phyloP scores from a whole-genome alignment of 2,329 filamentous ascomycete species.

The Aspergillus awamori region DNA sequence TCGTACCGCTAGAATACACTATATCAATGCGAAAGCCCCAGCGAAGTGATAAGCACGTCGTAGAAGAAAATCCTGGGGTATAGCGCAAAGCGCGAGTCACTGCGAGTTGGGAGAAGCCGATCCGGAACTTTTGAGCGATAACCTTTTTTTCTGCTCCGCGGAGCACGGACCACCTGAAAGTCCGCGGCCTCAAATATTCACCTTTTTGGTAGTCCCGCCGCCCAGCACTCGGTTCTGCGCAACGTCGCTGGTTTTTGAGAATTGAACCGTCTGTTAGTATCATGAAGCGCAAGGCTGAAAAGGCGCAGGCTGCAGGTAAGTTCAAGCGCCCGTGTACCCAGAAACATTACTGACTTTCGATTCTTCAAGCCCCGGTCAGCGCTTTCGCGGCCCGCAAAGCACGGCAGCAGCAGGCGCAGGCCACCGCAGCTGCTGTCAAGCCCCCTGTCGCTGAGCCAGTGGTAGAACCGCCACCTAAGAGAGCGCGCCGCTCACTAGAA shows the following conservation, averaged over 20 bases:
- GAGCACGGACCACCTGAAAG: constrained; percentile 44
- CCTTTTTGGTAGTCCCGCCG: constrained; percentile 10
- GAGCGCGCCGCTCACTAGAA: constrained; percentile 33
- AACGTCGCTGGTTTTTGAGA: background rate
- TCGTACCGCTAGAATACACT: background rate
- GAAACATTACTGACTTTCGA: constrained; percentile 14
- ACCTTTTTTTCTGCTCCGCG: constrained; percentile 46
- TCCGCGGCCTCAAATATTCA: constrained; percentile 33
- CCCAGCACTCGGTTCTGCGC: constrained; percentile 4
- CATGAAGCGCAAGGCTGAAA: constrained; percentile 46
- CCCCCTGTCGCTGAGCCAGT: constrained; percentile 21
- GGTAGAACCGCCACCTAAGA: constrained; percentile 41
- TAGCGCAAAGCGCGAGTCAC: background rate
- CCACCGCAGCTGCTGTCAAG: constrained; percentile 22
- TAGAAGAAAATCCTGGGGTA: background rate
- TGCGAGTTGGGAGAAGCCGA: constrained; percentile 15
- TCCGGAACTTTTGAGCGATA: constrained; percentile 20
- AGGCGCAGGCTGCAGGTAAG: constrained; percentile 38
- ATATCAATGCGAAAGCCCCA: no score
- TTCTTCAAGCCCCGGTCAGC: constrained; percentile 40
- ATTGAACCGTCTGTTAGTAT: constrained; percentile 5
- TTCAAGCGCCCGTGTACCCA: background rate
- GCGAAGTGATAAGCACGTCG: background rate
- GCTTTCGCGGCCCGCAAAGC: constrained; percentile 48
- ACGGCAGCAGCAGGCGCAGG: constrained; percentile 38